These are phyloP conservation scores for Cercospora zeina DNA, from an alignment of 2,329 filamentous ascomycete genomes.

Conservation along the genomic window DNA sequence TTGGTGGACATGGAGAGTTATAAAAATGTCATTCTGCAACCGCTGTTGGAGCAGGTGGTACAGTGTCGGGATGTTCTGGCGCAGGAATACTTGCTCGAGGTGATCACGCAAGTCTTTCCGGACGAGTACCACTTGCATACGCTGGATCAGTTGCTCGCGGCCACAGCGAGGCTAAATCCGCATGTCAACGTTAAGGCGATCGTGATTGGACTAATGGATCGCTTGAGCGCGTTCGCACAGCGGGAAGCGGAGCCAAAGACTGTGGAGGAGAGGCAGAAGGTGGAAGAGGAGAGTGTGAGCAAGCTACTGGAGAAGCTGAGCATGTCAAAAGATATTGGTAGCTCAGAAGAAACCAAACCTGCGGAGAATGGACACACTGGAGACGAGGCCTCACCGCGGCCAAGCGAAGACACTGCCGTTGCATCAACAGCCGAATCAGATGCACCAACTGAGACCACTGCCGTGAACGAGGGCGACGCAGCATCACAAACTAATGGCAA, in stretches of 20 bases:
- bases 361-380: constrained; percentile 35
- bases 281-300: constrained; percentile 80
- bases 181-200: constrained; percentile 98
- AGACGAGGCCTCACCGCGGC: constrained; percentile 27
- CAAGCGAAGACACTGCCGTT: constrained; percentile 28
- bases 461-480: constrained; percentile 32
- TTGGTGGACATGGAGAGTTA: constrained; percentile 93
- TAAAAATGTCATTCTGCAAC: constrained; percentile 83
- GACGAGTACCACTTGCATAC: constrained; percentile 98
- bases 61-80: constrained; percentile 96
- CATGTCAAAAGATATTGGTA: constrained; percentile 59
- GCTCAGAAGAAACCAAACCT: constrained; percentile 38
- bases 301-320: constrained; percentile 76
- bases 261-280: constrained; percentile 69
- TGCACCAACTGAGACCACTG: constrained; percentile 22
- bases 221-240: constrained; percentile 90
- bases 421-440: constrained; percentile 35
- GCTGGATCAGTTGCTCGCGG: constrained; percentile 88
- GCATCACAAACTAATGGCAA: constrained; percentile 47
- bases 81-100: constrained; percentile 95
- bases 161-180: constrained; percentile 88
- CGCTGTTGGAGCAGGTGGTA: constrained; percentile 92
- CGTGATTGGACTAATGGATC: constrained; percentile 96
- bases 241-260: constrained; percentile 74
- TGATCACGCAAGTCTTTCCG: constrained; percentile 97